Conservation (phyloP, 495 filamentous ascomycete species). For the Trypethelium eluteriae region DNA sequence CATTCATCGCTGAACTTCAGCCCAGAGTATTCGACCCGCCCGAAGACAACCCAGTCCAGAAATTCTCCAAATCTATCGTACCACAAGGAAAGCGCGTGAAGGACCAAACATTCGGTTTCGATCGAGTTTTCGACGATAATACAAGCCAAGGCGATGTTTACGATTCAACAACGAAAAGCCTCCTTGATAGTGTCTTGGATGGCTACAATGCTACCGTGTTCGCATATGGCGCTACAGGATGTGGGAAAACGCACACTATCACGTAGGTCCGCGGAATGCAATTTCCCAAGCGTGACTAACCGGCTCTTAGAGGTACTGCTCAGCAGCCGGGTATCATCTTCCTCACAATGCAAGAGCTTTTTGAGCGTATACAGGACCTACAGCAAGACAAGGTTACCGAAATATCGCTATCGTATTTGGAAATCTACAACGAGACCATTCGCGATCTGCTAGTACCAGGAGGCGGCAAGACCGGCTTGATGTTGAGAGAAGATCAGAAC, state of each 20-base stretch:
- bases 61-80: conserved; percentile 74
- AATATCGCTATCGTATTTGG: conserved; percentile 87
- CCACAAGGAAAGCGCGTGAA: conserved; percentile 88
- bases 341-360: conserved; percentile 96
- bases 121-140: conserved; percentile 94
- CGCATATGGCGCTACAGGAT: conserved; percentile 95
- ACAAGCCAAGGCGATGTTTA: conserved; percentile 90
- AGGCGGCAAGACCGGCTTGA: conserved; percentile 76
- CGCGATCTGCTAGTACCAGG: conserved; percentile 85
- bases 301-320: conserved; percentile 59
- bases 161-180: conserved; percentile 78
- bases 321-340: conserved; percentile 98
- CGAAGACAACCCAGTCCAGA: conserved; percentile 91
- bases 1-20: conserved; percentile 23
- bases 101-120: conserved; percentile 95
- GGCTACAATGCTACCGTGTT: conserved; percentile 99
- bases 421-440: conserved; percentile 99
- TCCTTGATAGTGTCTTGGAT: conserved; percentile 91
- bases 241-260: conserved; percentile 98
- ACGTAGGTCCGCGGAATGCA: conserved; percentile 26
- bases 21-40: conserved; percentile 91
- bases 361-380: conserved; percentile 84
- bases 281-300: neutral
- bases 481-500: conserved; percentile 90
- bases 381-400: conserved; percentile 81